Percentiles rank a stretch among this genome's conserved stretches.
Conservation (phyloP, 495 filamentous ascomycete genomes). For the Choiromyces venosus region DNA sequence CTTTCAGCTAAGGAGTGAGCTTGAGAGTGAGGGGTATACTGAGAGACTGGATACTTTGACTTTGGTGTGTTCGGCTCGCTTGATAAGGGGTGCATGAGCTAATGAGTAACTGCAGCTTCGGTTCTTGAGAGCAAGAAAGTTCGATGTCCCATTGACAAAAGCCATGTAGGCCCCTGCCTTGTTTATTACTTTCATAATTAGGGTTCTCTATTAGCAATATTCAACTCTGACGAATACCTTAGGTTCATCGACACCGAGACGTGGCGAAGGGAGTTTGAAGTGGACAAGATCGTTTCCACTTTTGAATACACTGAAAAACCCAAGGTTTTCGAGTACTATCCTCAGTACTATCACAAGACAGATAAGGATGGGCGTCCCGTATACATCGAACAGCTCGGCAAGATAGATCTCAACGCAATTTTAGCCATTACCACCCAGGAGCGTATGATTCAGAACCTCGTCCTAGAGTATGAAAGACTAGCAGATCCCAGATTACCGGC, state of each 20-base stretch:
- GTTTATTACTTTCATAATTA: too few species aligned
- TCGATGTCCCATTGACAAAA: conserved; percentile 76
- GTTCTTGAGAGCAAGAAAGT: conserved; percentile 89
- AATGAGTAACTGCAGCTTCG: conserved; percentile 54
- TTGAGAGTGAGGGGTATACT: conserved; percentile 76
- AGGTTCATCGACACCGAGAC: conserved; percentile 88
- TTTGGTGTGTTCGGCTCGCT: conserved; percentile 52
- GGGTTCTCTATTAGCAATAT: neutral
- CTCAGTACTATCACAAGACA: conserved; percentile 98
- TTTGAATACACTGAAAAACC: conserved; percentile 88
- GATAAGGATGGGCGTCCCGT: conserved; percentile 95
- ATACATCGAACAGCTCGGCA: conserved; percentile 92
- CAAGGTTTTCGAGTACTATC: conserved; percentile 83
- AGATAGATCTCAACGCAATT: conserved; percentile 81
- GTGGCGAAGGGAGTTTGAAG: conserved; percentile 79
- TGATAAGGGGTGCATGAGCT: neutral
- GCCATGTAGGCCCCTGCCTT: conserved; percentile 22
- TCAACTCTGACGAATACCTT: conserved; percentile 6
- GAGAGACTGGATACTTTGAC: conserved; percentile 85
- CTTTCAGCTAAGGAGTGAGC: conserved; percentile 69
- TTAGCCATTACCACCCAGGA: conserved; percentile 86
- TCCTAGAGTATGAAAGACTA: conserved; percentile 92
- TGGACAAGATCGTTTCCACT: conserved; percentile 68
- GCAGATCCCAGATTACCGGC: conserved; percentile 86
- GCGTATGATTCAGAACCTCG: conserved; percentile 90